Conservation (phyloP, 1,284 basidiomycete genomes). For the Ganoderma resinaceum region DNA sequence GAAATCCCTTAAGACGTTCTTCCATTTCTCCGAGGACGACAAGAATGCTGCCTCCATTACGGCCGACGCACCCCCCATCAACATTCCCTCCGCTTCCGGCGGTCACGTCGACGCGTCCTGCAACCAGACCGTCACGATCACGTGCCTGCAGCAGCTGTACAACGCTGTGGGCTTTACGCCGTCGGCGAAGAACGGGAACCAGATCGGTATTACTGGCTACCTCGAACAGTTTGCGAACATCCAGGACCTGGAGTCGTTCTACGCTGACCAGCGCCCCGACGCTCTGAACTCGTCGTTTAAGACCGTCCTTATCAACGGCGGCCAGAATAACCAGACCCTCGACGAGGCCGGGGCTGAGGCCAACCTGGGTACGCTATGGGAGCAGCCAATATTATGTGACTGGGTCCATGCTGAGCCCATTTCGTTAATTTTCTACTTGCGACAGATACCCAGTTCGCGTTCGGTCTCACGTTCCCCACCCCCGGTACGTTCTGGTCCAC, state of each 20-base stretch:
- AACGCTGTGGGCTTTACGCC: constrained; percentile 59
- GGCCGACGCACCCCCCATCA: constrained; percentile 38
- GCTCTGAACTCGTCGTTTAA: constrained; percentile 51
- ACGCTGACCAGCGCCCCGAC: constrained; percentile 40
- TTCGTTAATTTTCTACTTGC: too few species aligned
- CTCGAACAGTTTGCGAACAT: constrained; percentile 62
- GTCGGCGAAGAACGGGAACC: constrained; percentile 50
- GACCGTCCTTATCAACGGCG: constrained; percentile 50
- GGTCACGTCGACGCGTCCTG: constrained; percentile 60
- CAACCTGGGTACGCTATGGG: constrained; percentile 49
- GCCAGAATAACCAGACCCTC: constrained; percentile 65
- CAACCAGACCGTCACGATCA: constrained; percentile 56
- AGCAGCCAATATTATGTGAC: neutral
- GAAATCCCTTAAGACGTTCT: constrained; percentile 48
- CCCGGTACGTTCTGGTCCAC: constrained; percentile 66
- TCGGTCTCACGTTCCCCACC: constrained; percentile 60
- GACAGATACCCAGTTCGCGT: constrained; percentile 68
- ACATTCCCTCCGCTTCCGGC: constrained; percentile 41
- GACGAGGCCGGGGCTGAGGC: constrained; percentile 69
- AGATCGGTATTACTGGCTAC: constrained; percentile 67
- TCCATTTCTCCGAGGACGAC: constrained; percentile 34
- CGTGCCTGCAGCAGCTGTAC: constrained; percentile 64
- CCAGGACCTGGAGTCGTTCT: constrained; percentile 53
- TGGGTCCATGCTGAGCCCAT: neutral
- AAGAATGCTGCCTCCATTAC: constrained; percentile 34